Evolutionary conservation across 768 basidiomycete genomes (phyloP).

Genomic region (Suillus weaverae): DNA sequence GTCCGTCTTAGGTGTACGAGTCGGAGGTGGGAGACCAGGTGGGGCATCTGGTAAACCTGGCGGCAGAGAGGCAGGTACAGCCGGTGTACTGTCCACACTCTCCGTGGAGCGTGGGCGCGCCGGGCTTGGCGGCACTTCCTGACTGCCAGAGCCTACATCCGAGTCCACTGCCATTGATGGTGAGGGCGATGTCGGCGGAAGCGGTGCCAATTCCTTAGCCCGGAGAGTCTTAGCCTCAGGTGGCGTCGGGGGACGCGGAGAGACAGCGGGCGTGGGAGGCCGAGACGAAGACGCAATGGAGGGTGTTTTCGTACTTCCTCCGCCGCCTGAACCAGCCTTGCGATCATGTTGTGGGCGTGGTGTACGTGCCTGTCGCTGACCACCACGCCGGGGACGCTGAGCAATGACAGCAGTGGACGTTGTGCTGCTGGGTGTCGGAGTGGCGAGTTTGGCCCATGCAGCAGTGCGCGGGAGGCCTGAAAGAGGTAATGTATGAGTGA

Average conservation of each 20-base stretch:
- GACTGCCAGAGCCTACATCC: slow-evolving; percentile 45
- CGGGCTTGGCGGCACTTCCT: slow-evolving; percentile 45
- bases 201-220: slow-evolving; percentile 44
- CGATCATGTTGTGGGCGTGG: slow-evolving; percentile 43
- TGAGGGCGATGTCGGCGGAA: slow-evolving; percentile 40
- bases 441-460: slow-evolving; percentile 57
- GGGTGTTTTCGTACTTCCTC: slow-evolving; percentile 40
- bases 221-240: slow-evolving; percentile 41
- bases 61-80: slow-evolving; percentile 36
- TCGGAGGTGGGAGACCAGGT: slow-evolving; percentile 55
- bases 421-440: slow-evolving; percentile 17
- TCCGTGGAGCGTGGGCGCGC: slow-evolving; percentile 42
- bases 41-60: slow-evolving; percentile 55
- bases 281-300: slow-evolving; percentile 56
- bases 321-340: slow-evolving; percentile 35
- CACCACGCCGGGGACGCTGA: slow-evolving; percentile 46
- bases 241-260: slow-evolving; percentile 43
- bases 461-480: slow-evolving; percentile 65
- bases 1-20: slow-evolving; percentile 49
- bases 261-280: slow-evolving; percentile 52
- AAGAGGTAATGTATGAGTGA: neutral
- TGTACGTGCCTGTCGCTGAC: slow-evolving; percentile 49
- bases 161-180: slow-evolving; percentile 53
- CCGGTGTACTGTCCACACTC: slow-evolving; percentile 31
- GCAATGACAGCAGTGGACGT: slow-evolving; percentile 23